Conservation (phyloP, 164 flowering plant species). For the Piper longum region DNA sequence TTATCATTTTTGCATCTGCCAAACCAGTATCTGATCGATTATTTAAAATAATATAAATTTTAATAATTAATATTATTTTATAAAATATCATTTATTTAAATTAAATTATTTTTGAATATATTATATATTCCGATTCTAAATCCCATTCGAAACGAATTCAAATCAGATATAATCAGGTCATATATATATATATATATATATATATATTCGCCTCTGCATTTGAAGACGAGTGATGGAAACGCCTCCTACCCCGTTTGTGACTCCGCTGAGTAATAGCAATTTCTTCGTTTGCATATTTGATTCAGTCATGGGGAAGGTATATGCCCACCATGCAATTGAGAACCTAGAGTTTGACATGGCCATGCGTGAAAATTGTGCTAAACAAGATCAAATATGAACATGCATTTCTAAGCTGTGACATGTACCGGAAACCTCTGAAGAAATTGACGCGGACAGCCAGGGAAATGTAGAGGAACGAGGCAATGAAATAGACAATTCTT, state of each 20-base stretch:
- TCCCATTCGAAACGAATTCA: too few relatives aligned
- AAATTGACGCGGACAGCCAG: slow-evolving; percentile 72
- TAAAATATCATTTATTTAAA: too few relatives aligned
- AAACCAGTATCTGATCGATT: too few relatives aligned
- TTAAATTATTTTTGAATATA: too few relatives aligned
- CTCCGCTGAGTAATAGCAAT: slow-evolving; percentile 55
- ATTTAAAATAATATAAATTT: too few relatives aligned
- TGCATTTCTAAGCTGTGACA: not conserved
- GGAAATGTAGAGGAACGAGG: slow-evolving; percentile 65
- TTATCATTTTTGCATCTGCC: too few relatives aligned
- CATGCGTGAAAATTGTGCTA: not conserved
- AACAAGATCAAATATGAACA: not conserved
- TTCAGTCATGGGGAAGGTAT: slow-evolving; percentile 61
- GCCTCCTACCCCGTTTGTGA: slow-evolving; percentile 25
- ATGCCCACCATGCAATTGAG: slow-evolving; percentile 75
- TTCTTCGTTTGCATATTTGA: slow-evolving; percentile 42
- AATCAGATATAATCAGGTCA: too few relatives aligned
- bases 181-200: too few relatives aligned
- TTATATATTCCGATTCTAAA: too few relatives aligned
- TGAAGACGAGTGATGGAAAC: slow-evolving; percentile 34
- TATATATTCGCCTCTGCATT: slow-evolving; percentile 14
- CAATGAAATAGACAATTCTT: slow-evolving; percentile 53
- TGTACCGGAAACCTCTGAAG: slow-evolving; percentile 69
- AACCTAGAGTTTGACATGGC: slow-evolving; percentile 16
- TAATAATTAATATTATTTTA: too few relatives aligned